These are phyloP conservation scores for Pestalotiopsis sp. DNA, from an alignment of 2,329 filamentous ascomycete species.

Conservation along the genomic window DNA sequence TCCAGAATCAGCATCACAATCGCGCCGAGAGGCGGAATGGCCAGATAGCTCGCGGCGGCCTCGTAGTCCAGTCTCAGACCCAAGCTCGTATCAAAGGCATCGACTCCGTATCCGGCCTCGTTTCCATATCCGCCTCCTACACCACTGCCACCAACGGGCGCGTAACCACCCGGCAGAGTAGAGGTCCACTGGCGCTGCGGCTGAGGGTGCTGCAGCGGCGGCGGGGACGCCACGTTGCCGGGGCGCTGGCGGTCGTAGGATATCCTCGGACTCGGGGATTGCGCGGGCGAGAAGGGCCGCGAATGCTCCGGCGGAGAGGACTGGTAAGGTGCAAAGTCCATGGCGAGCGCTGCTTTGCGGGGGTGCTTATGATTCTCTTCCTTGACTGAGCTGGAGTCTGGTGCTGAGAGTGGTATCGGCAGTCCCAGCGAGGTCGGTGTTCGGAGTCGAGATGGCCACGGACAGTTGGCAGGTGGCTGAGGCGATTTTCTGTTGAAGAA, in stretches of 20 bases:
- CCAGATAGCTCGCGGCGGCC: conserved; percentile 85
- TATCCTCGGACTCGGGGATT: conserved; percentile 51
- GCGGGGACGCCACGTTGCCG: conserved; percentile 44
- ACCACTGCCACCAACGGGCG: conserved; percentile 14
- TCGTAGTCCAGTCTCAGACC: conserved; percentile 87
- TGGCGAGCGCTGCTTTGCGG: conserved; percentile 34
- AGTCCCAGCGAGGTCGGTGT: background rate
- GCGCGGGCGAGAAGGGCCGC: conserved; percentile 74
- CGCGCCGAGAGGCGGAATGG: conserved; percentile 82
- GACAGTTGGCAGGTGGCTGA: background rate
- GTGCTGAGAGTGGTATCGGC: background rate
- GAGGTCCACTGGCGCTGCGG: conserved; percentile 58
- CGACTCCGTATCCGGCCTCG: conserved; percentile 36
- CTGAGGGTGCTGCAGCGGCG: conserved; percentile 54
- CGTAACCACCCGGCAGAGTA: conserved; percentile 19
- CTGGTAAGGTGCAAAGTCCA: conserved; percentile 98
- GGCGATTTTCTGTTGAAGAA: background rate
- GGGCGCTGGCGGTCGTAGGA: conserved; percentile 59
- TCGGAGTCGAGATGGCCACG: background rate
- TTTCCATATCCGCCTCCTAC: conserved; percentile 18
- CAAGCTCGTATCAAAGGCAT: conserved; percentile 82
- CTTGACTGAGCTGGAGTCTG: background rate
- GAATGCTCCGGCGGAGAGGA: conserved; percentile 84
- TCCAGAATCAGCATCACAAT: conserved; percentile 84
- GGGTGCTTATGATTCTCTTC: background rate